A percentile compares a stretch with the other conserved stretches of the same genome.
Evolutionary conservation across 1,139 yeast genomes (phyloP).

Genomic region (Debaryomyces sp.): DNA sequence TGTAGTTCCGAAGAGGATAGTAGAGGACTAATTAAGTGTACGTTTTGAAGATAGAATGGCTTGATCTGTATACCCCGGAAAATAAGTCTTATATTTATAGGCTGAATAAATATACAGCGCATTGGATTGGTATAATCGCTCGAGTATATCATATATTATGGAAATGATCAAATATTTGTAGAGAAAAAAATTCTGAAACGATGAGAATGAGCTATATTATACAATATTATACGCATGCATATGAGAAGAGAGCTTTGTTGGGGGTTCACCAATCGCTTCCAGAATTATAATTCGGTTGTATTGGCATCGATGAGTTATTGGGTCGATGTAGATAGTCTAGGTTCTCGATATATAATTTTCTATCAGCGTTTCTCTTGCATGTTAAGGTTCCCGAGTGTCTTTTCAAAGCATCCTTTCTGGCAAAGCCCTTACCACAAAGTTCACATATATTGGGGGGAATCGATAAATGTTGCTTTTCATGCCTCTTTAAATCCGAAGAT

Average conservation of each 20-base stretch:
- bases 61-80: too few relatives aligned
- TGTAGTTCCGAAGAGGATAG: too few relatives aligned
- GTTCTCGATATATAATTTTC: slow-evolving; percentile 40
- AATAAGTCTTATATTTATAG: too few relatives aligned
- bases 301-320: not conserved
- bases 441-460: slow-evolving; percentile 73
- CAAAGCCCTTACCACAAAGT: slow-evolving; percentile 78
- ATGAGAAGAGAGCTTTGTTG: not conserved
- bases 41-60: too few relatives aligned
- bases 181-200: not conserved
- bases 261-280: not conserved
- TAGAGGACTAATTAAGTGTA: too few relatives aligned
- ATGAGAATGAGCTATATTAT: not conserved
- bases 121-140: too few relatives aligned
- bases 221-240: not conserved
- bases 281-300: not conserved
- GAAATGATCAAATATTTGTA: not conserved
- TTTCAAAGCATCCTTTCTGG: slow-evolving; percentile 77
- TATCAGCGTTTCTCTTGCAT: slow-evolving; percentile 68
- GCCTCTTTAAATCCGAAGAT: slow-evolving; percentile 66
- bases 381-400: slow-evolving; percentile 73
- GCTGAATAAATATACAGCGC: too few relatives aligned
- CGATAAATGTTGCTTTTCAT: slow-evolving; percentile 59
- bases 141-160: not conserved
- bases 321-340: slow-evolving; percentile 27